Base-by-base conservation (phyloP, 1,284 basidiomycete species). In the Sporisorium reilianum region DNA sequence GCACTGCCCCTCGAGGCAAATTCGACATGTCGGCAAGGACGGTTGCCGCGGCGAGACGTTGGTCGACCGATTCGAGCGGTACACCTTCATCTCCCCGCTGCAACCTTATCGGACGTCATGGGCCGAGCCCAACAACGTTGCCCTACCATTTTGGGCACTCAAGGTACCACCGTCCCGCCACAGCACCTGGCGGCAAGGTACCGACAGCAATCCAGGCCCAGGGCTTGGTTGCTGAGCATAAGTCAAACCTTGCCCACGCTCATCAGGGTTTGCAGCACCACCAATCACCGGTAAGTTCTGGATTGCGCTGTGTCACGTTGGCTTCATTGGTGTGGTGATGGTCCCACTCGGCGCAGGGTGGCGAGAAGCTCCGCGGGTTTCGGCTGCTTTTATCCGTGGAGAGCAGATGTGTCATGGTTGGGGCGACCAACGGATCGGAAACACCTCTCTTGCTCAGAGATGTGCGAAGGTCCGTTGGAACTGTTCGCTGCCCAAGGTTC, bases 201-300 rank as follows among this genome's bases (percentile, higher is more conserved):
- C 50, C 50, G 45, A n/a, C 38, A 14, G 23, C 28, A 22, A 20
- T 11, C 48, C 40, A 34, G 34, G 25, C 44, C 26, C 30, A 42
- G 4, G 52, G 22, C 23, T 14, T 26, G 22, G 22, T 48, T 9
- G 3, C 0, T 1, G 44, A 57, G 45, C 45, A 10, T 40, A 42
- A 63, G 14, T 1, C 36, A 44, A 67, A 67, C 38, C 45, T 53
- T 67, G 50, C 65, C 65, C 65, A 67, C 60, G 26, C 23, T 38
- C 18, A 59, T 4, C 26, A 28, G 26, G 38, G 34, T 26, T 30
- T 44, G 51, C 59, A 55, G 51, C 59, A 55, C 25, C 46, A 20
- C 46, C 46, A 48, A 11, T 51, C 28, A n/a, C 58, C 59, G 60
- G 65, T 68, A 63, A 63, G 65, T 68, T 23, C 26, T 28, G 40